These are phyloP conservation scores for Chenopodium formosanum DNA, from an alignment of 148 eudicot genomes.

Conservation along the genomic window DNA sequence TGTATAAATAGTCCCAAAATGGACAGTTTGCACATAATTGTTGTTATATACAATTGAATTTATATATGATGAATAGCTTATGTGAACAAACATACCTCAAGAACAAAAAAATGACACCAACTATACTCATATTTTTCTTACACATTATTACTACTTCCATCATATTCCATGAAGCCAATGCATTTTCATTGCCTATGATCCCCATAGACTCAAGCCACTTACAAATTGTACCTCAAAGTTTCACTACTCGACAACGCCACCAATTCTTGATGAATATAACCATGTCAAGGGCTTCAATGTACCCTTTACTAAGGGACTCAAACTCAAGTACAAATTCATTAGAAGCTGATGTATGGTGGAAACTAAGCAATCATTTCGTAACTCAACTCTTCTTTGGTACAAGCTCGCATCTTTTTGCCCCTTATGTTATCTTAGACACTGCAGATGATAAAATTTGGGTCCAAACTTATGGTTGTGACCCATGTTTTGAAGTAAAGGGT, in stretches of 20 bases:
- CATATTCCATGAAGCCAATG: background rate
- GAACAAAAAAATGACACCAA: too few relatives aligned
- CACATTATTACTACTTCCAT: background rate
- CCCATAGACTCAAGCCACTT: conserved; percentile 4
- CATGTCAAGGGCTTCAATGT: background rate
- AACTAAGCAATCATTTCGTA: background rate
- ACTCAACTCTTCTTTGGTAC: background rate
- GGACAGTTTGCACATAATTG: too few relatives aligned
- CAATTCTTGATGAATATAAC: conserved; percentile 8
- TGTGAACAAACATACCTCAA: too few relatives aligned
- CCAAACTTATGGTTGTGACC: conserved; percentile 14
- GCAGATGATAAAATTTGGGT: conserved; percentile 10
- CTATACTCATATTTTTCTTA: background rate
- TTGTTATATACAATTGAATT: too few relatives aligned
- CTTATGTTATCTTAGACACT: conserved; percentile 13
- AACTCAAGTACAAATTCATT: background rate
- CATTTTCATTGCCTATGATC: conserved; percentile 10
- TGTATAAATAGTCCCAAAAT: too few relatives aligned
- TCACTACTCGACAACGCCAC: background rate
- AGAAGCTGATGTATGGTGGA: background rate
- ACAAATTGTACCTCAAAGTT: conserved; percentile 1
- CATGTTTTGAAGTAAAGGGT: conserved; percentile 4
- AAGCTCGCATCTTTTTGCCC: background rate
- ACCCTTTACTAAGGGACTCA: background rate
- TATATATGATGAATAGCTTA: too few relatives aligned